A percentile compares a stretch with the other conserved stretches of the same genome.
Evolutionary conservation across 441 rosid species (phyloP).

Genomic region (Adansonia rubrostipa): DNA sequence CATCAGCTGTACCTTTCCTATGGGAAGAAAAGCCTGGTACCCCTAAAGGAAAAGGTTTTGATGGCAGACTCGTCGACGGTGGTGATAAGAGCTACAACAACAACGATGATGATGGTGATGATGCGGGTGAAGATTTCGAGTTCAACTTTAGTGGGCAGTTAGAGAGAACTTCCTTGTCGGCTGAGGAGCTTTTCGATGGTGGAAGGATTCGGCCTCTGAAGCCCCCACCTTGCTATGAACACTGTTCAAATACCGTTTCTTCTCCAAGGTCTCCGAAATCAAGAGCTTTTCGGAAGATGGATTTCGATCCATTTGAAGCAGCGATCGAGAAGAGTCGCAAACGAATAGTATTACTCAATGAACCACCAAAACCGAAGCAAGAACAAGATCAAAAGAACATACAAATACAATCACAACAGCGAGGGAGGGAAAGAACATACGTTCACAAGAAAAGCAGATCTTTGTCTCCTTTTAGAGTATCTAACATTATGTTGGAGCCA

Average conservation of each 20-base stretch:
- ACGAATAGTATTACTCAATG: slow-evolving; percentile 16
- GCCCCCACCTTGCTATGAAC: slow-evolving; percentile 47
- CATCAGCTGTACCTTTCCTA: slow-evolving; percentile 42
- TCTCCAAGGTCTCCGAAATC: slow-evolving; percentile 40
- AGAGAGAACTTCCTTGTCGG: slow-evolving; percentile 68
- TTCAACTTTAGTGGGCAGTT: slow-evolving; percentile 81
- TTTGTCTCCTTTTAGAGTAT: slow-evolving; percentile 72
- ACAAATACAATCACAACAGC: slow-evolving; percentile 21
- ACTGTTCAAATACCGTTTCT: slow-evolving; percentile 38
- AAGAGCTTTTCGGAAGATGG: slow-evolving; percentile 39
- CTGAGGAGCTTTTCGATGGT: slow-evolving; percentile 84
- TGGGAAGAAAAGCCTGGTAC: slow-evolving; percentile 56
- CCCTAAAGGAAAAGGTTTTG: slow-evolving; percentile 40
- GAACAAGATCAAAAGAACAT: not conserved
- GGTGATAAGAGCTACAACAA: not conserved
- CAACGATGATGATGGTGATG: slow-evolving; percentile 21
- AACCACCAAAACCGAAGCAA: slow-evolving; percentile 8
- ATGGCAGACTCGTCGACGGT: not conserved
- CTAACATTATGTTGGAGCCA: slow-evolving; percentile 59
- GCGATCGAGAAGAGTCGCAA: slow-evolving; percentile 42
- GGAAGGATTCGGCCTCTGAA: slow-evolving; percentile 79
- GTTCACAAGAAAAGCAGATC: slow-evolving; percentile 71
- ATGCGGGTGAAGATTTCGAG: slow-evolving; percentile 60
- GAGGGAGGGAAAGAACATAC: slow-evolving; percentile 58
- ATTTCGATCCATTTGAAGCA: slow-evolving; percentile 43